Evolutionary conservation across 2,329 filamentous ascomycete genomes (phyloP), one percentile per base, ranked within the genome.

Genomic region (Daldinia eschscholtzii): DNA sequence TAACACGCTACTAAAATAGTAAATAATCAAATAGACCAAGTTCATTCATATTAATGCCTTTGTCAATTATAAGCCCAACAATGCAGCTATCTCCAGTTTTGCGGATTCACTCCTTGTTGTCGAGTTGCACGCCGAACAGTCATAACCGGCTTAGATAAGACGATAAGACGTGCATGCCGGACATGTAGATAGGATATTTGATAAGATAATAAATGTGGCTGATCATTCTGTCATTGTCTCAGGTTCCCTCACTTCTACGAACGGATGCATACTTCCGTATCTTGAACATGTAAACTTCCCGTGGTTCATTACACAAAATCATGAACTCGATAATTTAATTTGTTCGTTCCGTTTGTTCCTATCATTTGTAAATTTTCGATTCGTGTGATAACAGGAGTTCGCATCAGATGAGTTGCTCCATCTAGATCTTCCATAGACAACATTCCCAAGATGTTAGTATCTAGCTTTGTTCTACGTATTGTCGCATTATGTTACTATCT

Each of bases 401-500:
- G n/a, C 28, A 39, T 23, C 12, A 52, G 15, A 30, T 50, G 46
- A 20, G 37, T 44, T 37, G 23, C 57, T 39, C 48, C 23, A 44
- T 61, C 57, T 26, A 18, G 46, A 62, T 20, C 39, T n/a, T 35
- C 18, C 10, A 55, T 71, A 63, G 61, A 64, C 48, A 28, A 50
- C 46, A 35, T 39, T 56, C 59, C 59, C 18, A 58, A 61, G 28
- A 71, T 72, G 64, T 33, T 62, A 37, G 50, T 57, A 57, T 57
- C 64, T 57, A 33, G 55, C 30, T 28, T 65, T 33, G 26, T 63
- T 35, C 56, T 73, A 39, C 67, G 67, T 64, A 23, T 39, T 57
- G 44, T 58, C 30, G 69, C 69, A 9, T 57, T 70, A 28, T 67
- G 42, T 26, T 70, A 72, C 61, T 74, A 72, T 50, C n/a, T 58